Evolutionary conservation across 768 basidiomycete species (phyloP).

Genomic region (Mycena maculata): DNA sequence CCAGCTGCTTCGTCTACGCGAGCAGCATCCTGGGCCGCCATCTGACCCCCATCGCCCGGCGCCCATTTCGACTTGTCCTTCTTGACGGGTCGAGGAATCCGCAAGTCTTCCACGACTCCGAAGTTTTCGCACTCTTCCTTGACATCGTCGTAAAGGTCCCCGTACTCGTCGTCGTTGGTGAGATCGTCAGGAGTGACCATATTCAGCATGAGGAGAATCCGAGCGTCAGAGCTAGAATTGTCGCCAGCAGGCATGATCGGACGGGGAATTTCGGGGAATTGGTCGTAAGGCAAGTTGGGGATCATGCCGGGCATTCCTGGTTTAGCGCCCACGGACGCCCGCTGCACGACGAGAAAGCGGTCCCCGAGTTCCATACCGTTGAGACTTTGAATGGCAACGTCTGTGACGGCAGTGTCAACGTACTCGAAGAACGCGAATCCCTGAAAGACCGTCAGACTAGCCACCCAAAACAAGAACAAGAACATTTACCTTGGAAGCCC

Average conservation of each 20-base stretch:
- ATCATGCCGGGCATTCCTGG: conserved; percentile 72
- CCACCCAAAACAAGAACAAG: background rate
- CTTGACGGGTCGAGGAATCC: conserved; percentile 90
- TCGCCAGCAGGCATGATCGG: conserved; percentile 91
- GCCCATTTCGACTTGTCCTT: conserved; percentile 86
- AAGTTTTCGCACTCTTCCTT: conserved; percentile 89
- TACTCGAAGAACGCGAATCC: conserved; percentile 99
- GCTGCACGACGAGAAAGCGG: conserved; percentile 93
- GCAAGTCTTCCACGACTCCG: conserved; percentile 84
- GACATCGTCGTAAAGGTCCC: conserved; percentile 94
- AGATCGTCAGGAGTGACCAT: conserved; percentile 98
- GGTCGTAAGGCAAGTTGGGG: conserved; percentile 80
- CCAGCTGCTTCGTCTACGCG: conserved; percentile 90
- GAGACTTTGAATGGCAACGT: conserved; percentile 94
- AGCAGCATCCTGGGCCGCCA: conserved; percentile 72
- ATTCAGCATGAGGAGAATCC: conserved; percentile 97
- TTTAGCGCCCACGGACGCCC: conserved; percentile 94
- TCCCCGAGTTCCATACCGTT: conserved; percentile 99
- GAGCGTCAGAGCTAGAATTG: conserved; percentile 66
- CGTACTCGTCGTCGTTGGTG: conserved; percentile 89
- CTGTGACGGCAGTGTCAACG: conserved; percentile 87
- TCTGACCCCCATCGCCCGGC: conserved; percentile 67
- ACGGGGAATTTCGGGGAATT: conserved; percentile 85
- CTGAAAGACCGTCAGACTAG: conserved; percentile 53
- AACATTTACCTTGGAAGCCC: conserved; percentile 80